These are phyloP conservation scores for Lindgomyces ingoldianus DNA, from an alignment of 495 filamentous ascomycete species.

Conservation along the genomic window DNA sequence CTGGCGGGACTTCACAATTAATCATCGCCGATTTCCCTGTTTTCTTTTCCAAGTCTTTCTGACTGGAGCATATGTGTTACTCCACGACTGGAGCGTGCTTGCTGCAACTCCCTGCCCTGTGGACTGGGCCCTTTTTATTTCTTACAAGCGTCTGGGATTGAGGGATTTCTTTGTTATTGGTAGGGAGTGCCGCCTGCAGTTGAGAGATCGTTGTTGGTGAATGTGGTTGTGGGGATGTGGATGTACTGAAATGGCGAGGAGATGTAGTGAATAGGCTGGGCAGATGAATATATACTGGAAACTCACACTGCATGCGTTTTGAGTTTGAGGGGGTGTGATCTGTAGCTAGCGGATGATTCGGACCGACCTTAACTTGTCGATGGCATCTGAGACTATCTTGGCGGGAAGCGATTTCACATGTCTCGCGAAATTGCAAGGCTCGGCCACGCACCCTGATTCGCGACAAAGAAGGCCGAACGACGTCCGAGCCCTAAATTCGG, in stretches of 20 bases:
- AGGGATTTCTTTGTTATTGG: background rate
- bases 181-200: too few relatives aligned
- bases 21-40: background rate
- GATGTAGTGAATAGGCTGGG: background rate
- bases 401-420: conserved; percentile 13
- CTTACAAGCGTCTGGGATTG: background rate
- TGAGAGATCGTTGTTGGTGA: too few relatives aligned
- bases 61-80: background rate
- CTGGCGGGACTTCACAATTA: conserved; percentile 7
- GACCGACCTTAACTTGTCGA: background rate
- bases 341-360: background rate
- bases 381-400: conserved; percentile 5
- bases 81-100: conserved; percentile 10
- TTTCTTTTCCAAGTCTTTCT: background rate
- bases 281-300: background rate
- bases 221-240: background rate
- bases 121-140: background rate
- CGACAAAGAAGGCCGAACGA: background rate
- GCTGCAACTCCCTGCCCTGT: background rate
- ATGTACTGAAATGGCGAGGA: background rate
- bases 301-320: too few relatives aligned
- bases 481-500: background rate
- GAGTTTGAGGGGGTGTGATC: too few relatives aligned
- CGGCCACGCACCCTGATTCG: background rate
- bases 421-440: background rate